Evolutionary conservation across 2,329 filamentous ascomycete species (phyloP).

Genomic region (Leptographium wingfieldii): DNA sequence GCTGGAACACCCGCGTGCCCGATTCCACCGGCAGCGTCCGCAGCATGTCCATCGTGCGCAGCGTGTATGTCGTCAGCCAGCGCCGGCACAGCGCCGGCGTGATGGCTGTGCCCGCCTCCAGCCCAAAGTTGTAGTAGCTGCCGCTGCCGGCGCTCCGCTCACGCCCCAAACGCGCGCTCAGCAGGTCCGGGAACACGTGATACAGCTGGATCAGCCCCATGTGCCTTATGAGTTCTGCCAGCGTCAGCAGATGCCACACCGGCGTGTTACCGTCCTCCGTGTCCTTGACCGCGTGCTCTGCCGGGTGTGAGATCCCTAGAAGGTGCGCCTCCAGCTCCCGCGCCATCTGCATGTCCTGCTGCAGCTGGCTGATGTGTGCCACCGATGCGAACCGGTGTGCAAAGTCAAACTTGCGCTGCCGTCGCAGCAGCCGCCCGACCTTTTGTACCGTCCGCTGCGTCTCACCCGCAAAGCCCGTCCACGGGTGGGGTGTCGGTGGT

Average conservation of each 20-base stretch:
- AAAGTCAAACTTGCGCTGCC: constrained; percentile 20
- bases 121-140: background rate
- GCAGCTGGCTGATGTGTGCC: constrained; percentile 15
- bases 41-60: constrained; percentile 35
- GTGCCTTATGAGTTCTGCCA: constrained; percentile 39
- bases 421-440: constrained; percentile 29
- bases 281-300: constrained; percentile 32
- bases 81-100: constrained; percentile 15
- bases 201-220: constrained; percentile 41
- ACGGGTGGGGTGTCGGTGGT: constrained; percentile 28
- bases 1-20: constrained; percentile 39
- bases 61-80: constrained; percentile 37
- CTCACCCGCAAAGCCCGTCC: constrained; percentile 33
- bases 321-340: constrained; percentile 33
- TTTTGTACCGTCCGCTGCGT: constrained; percentile 31
- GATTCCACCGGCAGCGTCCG: constrained; percentile 37
- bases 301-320: constrained; percentile 30
- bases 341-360: constrained; percentile 22
- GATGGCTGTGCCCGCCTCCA: background rate
- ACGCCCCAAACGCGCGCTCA: constrained; percentile 27
- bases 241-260: constrained; percentile 36
- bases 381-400: constrained; percentile 21
- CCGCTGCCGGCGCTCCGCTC: constrained; percentile 15
- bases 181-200: constrained; percentile 37
- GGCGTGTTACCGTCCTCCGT: constrained; percentile 39